Evolutionary conservation across 805 yeast species (phyloP).

Genomic region (Saccharomycopsis lassenensis): DNA sequence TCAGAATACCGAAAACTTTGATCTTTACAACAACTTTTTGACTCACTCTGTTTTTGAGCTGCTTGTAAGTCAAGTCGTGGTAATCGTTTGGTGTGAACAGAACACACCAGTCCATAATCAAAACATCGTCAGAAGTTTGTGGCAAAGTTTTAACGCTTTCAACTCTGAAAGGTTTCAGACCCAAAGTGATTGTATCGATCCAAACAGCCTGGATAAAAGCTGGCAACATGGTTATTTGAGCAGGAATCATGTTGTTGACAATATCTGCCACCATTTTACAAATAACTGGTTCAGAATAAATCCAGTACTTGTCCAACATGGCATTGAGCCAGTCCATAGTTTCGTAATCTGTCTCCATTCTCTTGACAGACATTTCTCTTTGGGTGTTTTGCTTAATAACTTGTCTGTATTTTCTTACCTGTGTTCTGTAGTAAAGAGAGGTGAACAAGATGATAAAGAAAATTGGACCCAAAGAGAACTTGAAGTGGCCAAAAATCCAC

Average conservation of each 20-base stretch:
- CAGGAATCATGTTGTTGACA: constrained; percentile 74
- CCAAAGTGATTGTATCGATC: constrained; percentile 82
- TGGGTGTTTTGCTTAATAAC: constrained; percentile 69
- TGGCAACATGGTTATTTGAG: constrained; percentile 55
- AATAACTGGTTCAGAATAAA: constrained; percentile 77
- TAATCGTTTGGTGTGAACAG: constrained; percentile 88
- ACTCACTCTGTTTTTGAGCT: constrained; percentile 72
- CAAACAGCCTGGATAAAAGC: constrained; percentile 73
- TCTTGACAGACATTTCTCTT: constrained; percentile 71
- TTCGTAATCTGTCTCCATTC: constrained; percentile 82
- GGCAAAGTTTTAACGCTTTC: constrained; percentile 83
- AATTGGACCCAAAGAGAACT: constrained; percentile 70
- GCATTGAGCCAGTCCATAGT: constrained; percentile 93
- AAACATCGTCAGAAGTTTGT: constrained; percentile 84
- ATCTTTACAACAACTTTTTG: constrained; percentile 71
- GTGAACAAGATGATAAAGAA: constrained; percentile 57
- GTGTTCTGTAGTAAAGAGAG: constrained; percentile 68
- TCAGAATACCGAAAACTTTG: constrained; percentile 66
- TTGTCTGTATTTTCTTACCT: constrained; percentile 70
- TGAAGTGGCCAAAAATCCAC: constrained; percentile 68
- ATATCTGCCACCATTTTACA: constrained; percentile 78
- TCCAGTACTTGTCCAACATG: constrained; percentile 87
- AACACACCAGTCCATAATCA: constrained; percentile 95
- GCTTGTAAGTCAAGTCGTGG: constrained; percentile 78
- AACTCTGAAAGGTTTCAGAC: constrained; percentile 91